Base-by-base conservation (phyloP, 768 basidiomycete genomes). In the Hortiboletus campestris region DNA sequence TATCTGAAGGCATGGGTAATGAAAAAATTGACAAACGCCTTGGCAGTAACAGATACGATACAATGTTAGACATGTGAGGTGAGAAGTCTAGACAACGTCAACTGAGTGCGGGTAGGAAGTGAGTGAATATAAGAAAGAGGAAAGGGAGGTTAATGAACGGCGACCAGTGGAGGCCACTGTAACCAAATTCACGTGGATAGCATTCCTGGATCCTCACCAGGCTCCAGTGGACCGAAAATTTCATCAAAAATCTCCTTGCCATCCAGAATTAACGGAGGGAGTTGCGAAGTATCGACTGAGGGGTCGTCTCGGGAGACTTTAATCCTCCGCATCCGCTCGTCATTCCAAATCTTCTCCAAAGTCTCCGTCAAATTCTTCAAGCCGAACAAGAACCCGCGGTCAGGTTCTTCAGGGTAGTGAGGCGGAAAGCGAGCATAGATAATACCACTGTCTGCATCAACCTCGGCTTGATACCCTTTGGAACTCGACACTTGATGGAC, bases 341-440 rank as follows among this genome's bases (percentile, higher is more conserved):
- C 84, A 56, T 91, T 87, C 90, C 93, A 98, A 40, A 96, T 91
- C 48, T 78, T 80, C 69, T 89, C 89, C 62, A 99, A 73, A 34
- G 89, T 78, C 61, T 81, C 80, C 12, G 89, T 80, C 31, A 98
- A 72, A 67, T 80, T 93, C 77, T 86, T 88, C 71, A 99, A 72
- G 4, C 97, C 97, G 67, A 89, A 91, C 31, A 98, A 72, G 73
- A 98, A 98, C 7, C 97, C 97, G 48, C 92, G 85, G 72, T 99
- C 97, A 20, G 97, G 91, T 68, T 88, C 81, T 41, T 89, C 84
- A 1, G 88, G 86, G 60, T 91, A 90, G 67, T 92, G 94, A 2
- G 96, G 96, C 4, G 94, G 95, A 72, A 97, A 99, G 43, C 94
- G 84, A 31, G 96, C 97, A 65, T 91, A 90, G 14, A 96, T 79